phyloP scores from a whole-genome alignment of 2,329 filamentous ascomycete genomes.

The Ceratocystis lukuohia region DNA sequence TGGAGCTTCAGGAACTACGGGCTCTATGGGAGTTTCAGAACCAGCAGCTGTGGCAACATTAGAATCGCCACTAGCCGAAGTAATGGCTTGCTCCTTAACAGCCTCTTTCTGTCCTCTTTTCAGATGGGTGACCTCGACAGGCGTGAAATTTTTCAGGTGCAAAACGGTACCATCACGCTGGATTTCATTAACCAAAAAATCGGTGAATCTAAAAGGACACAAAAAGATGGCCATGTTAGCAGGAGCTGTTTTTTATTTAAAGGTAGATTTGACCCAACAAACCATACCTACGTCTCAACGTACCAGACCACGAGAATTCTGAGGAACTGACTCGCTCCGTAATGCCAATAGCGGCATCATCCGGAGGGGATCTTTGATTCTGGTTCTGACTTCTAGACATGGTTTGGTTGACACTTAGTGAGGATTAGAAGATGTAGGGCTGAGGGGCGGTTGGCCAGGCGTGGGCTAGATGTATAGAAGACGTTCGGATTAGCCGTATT shows the following conservation, averaged over 20 bases:
- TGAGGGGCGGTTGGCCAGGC: neutral
- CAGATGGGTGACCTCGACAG: conserved; percentile 16
- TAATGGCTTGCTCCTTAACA: conserved; percentile 19
- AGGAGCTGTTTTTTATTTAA: neutral
- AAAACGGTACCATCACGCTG: conserved; percentile 59
- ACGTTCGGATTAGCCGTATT: neutral
- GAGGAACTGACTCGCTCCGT: conserved; percentile 31
- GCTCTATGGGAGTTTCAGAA: conserved; percentile 26
- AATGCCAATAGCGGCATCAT: conserved; percentile 29
- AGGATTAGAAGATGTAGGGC: neutral
- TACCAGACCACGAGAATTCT: conserved; percentile 28
- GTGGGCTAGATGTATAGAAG: neutral
- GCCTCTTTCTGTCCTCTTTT: conserved; percentile 9
- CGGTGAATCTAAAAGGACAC: conserved; percentile 51
- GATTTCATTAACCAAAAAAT: conserved; percentile 89
- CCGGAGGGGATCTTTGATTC: conserved; percentile 22
- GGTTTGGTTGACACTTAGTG: neutral
- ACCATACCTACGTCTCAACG: conserved; percentile 20
- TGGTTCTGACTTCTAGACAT: conserved; percentile 1
- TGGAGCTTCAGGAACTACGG: conserved; percentile 20
- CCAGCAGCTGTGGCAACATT: neutral
- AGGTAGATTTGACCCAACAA: neutral
- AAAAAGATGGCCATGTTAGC: neutral
- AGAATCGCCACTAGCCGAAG: neutral
- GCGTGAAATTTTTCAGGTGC: conserved; percentile 40